Evolutionary conservation across 2,329 filamentous ascomycete species (phyloP).

Genomic region (Diaporthe ampelina): DNA sequence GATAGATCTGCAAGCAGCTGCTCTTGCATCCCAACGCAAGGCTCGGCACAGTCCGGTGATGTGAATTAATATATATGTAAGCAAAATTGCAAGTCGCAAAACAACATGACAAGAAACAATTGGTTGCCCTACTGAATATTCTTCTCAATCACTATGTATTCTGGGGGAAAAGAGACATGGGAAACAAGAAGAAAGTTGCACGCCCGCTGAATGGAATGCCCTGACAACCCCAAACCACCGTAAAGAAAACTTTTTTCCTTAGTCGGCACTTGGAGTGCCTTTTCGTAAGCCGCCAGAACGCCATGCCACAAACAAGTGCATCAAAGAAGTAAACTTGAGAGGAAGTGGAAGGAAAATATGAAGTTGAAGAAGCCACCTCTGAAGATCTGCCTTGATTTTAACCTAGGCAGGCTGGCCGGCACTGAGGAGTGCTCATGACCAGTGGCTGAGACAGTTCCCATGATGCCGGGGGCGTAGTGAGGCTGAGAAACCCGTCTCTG

Average conservation of each 20-base stretch:
- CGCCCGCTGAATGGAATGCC: constrained; percentile 12
- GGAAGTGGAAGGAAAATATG: not conserved
- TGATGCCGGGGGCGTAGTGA: not conserved
- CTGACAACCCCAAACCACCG: not conserved
- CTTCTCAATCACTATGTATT: constrained; percentile 4
- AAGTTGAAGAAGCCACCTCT: no score
- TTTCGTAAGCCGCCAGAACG: constrained; percentile 5
- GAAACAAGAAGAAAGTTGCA: not conserved
- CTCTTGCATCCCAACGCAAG: not conserved
- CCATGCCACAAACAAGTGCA: constrained; percentile 11
- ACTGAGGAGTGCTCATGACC: not conserved
- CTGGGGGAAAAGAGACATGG: not conserved
- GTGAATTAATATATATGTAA: not conserved
- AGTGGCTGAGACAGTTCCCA: constrained; percentile 19
- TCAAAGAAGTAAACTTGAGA: not conserved
- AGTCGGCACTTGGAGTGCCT: not conserved
- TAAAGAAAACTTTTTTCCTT: not conserved
- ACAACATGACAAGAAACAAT: not conserved
- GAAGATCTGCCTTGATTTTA: no score
- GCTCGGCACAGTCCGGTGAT: not conserved
- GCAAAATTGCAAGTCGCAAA: not conserved
- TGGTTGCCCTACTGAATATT: constrained; percentile 1
- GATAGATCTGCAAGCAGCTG: not conserved
- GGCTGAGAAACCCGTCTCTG: not conserved
- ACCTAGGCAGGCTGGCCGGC: not conserved